These are phyloP conservation scores for Penicillium brasilianum DNA, from an alignment of 2,329 filamentous ascomycete genomes.

Conservation along the genomic window DNA sequence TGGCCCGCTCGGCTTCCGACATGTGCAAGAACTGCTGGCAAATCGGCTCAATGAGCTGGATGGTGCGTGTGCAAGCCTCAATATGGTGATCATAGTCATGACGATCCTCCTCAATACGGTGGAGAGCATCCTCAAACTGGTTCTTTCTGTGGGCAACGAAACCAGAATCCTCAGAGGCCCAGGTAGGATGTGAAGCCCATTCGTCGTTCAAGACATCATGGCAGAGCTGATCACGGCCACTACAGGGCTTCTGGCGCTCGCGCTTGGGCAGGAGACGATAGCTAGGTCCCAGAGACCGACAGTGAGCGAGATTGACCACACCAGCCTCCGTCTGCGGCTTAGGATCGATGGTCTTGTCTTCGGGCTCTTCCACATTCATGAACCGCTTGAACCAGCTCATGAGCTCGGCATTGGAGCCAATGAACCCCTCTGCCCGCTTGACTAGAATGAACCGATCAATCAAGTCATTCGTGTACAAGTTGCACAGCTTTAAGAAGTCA, in stretches of 20 bases:
- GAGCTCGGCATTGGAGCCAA: conserved; percentile 87
- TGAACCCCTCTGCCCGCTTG: conserved; percentile 81
- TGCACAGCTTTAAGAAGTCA: conserved; percentile 96
- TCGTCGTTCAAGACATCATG: conserved; percentile 93
- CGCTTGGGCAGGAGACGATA: conserved; percentile 90
- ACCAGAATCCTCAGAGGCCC: conserved; percentile 96
- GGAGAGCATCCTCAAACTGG: conserved; percentile 87
- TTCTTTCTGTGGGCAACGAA: conserved; percentile 99
- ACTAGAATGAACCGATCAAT: conserved; percentile 85
- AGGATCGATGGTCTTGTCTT: conserved; percentile 80
- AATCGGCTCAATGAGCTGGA: conserved; percentile 93
- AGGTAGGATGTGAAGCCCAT: conserved; percentile 98
- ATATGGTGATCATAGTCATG: conserved; percentile 99
- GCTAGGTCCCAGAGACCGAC: conserved; percentile 91
- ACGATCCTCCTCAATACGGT: conserved; percentile 95
- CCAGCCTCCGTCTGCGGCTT: conserved; percentile 73
- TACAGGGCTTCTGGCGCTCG: conserved; percentile 89
- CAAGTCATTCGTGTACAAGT: conserved; percentile 89
- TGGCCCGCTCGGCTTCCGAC: conserved; percentile 70
- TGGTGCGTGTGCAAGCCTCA: conserved; percentile 90
- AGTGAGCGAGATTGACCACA: conserved; percentile 91
- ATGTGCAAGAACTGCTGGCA: conserved; percentile 87
- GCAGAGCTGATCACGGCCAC: conserved; percentile 92
- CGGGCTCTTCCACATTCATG: conserved; percentile 72
- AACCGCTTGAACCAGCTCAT: conserved; percentile 86